These are phyloP conservation scores for Colletotrichum spaethianum DNA, from an alignment of 2,329 filamentous ascomycete species.

Conservation along the genomic window DNA sequence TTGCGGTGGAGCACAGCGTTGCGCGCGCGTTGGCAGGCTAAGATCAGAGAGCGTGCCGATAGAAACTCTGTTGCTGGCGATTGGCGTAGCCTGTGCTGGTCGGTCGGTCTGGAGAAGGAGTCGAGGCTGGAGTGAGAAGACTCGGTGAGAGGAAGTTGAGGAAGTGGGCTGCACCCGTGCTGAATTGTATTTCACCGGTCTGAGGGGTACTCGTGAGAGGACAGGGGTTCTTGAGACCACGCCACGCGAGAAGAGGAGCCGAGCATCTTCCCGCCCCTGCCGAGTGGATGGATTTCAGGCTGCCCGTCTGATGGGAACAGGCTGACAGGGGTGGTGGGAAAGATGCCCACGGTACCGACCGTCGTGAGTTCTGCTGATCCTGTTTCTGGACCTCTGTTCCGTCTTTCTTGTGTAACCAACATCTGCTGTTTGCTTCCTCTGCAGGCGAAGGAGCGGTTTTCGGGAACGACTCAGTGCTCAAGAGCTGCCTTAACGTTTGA, in stretches of 20 bases:
- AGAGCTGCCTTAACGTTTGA: background rate
- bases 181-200: constrained; percentile 59
- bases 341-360: constrained; percentile 28
- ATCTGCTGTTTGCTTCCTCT: constrained; percentile 30
- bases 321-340: constrained; percentile 30
- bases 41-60: constrained; percentile 41
- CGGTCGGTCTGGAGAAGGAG: constrained; percentile 42
- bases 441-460: background rate
- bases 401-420: constrained; percentile 34
- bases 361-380: constrained; percentile 40
- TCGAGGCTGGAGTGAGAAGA: constrained; percentile 56
- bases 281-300: constrained; percentile 41
- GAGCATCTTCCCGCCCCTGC: constrained; percentile 42
- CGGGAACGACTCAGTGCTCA: background rate
- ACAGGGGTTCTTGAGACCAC: constrained; percentile 47
- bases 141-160: constrained; percentile 56
- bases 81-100: constrained; percentile 41
- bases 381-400: constrained; percentile 28
- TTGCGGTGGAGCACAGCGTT: constrained; percentile 41
- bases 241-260: constrained; percentile 43
- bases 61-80: constrained; percentile 39
- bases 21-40: constrained; percentile 35
- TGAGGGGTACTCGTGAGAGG: constrained; percentile 55
- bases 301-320: constrained; percentile 40
- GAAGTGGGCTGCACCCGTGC: constrained; percentile 52